phyloP scores from a whole-genome alignment of 495 filamentous ascomycete species.

The Penicillium roqueforti region DNA sequence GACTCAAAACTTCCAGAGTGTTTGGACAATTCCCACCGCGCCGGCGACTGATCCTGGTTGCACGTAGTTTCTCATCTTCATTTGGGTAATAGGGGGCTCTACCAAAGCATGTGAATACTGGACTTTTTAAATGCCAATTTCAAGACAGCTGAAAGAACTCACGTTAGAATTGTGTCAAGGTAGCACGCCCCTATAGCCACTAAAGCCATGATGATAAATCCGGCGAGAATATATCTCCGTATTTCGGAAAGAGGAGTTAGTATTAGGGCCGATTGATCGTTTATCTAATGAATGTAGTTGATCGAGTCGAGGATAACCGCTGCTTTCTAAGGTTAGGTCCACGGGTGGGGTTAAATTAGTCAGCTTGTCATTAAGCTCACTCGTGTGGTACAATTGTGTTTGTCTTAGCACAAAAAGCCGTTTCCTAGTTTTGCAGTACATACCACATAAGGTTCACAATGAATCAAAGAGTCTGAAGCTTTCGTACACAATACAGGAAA shows the following conservation, averaged over 20 bases:
- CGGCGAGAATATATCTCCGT: neutral
- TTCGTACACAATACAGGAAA: too few species aligned
- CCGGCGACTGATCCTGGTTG: slow-evolving; percentile 52
- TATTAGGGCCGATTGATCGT: neutral
- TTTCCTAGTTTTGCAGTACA: neutral
- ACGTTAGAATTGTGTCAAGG: slow-evolving; percentile 65
- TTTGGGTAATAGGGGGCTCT: slow-evolving; percentile 62
- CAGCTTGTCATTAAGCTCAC: neutral
- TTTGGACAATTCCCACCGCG: slow-evolving; percentile 72
- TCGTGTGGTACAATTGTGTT: neutral
- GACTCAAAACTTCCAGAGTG: slow-evolving; percentile 62
- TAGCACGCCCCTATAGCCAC: slow-evolving; percentile 64
- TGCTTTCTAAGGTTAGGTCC: too few species aligned
- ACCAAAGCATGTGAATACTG: slow-evolving; percentile 1
- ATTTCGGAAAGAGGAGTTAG: neutral
- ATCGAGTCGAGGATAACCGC: neutral
- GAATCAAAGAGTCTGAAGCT: neutral
- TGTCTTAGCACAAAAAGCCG: neutral
- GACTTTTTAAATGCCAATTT: neutral
- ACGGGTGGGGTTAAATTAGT: neutral
- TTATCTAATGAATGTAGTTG: neutral
- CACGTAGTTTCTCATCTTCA: slow-evolving; percentile 70
- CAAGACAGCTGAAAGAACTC: slow-evolving; percentile 28
- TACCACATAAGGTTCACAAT: neutral
- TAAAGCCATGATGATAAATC: slow-evolving; percentile 37